phyloP scores from a whole-genome alignment of 768 basidiomycete genomes.

The Boletus subcaerulescens region DNA sequence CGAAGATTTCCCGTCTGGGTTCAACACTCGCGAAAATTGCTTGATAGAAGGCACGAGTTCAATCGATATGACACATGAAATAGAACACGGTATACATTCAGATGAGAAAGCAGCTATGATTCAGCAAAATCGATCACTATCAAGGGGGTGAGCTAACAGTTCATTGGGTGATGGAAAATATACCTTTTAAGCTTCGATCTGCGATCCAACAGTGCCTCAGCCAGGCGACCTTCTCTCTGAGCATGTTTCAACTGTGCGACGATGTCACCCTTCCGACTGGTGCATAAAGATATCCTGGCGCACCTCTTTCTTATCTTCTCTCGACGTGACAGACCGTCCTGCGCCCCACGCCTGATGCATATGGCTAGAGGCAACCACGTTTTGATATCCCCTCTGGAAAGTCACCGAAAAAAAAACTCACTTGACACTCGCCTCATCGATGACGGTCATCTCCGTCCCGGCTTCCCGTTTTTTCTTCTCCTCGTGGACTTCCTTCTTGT shows the following conservation, averaged over 20 bases:
- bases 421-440: slow-evolving; percentile 77
- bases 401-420: slow-evolving; percentile 38
- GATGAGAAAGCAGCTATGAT: slow-evolving; percentile 3
- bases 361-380: slow-evolving; percentile 42
- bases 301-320: slow-evolving; percentile 72
- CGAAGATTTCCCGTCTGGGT: slow-evolving; percentile 1
- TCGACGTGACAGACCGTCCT: slow-evolving; percentile 66
- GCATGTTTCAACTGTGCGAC: slow-evolving; percentile 69
- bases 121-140: slow-evolving; percentile 48
- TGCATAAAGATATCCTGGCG: slow-evolving; percentile 16
- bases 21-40: background rate
- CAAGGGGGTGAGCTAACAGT: slow-evolving; percentile 5
- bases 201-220: slow-evolving; percentile 77
- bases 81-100: slow-evolving; percentile 9
- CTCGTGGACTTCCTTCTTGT: slow-evolving; percentile 78
- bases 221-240: slow-evolving; percentile 72
- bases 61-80: slow-evolving; percentile 16
- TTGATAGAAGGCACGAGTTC: slow-evolving; percentile 4
- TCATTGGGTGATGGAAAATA: slow-evolving; percentile 6
- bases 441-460: slow-evolving; percentile 44
- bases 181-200: slow-evolving; percentile 83
- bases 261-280: slow-evolving; percentile 1
- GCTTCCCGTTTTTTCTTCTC: slow-evolving; percentile 71
- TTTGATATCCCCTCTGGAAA: background rate
- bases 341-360: slow-evolving; percentile 85